phyloP scores from a whole-genome alignment of 2,329 filamentous ascomycete species.

The Septoria petroselini region DNA sequence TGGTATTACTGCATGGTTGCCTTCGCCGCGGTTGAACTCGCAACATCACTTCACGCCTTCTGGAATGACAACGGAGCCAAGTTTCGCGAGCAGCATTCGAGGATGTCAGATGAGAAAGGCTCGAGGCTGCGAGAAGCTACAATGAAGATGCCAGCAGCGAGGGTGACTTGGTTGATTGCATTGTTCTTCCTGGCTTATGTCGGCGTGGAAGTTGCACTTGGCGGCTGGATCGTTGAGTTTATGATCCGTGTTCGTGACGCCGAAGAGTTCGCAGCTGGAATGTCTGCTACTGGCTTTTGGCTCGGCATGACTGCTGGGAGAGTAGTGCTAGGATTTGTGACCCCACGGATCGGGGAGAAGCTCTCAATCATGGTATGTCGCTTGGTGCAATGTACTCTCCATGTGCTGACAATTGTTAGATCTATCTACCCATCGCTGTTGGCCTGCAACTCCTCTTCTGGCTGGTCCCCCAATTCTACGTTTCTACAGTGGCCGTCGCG shows the following conservation, averaged over 20 bases:
- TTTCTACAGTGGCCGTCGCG: slow-evolving; percentile 67
- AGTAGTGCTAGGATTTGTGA: slow-evolving; percentile 71
- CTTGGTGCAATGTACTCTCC: not conserved
- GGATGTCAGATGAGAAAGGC: slow-evolving; percentile 45
- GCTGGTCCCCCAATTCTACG: slow-evolving; percentile 73
- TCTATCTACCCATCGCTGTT: slow-evolving; percentile 64
- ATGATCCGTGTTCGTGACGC: slow-evolving; percentile 76
- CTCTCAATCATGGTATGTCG: slow-evolving; percentile 44
- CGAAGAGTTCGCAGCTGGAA: slow-evolving; percentile 66
- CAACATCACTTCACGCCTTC: slow-evolving; percentile 55
- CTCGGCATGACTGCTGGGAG: slow-evolving; percentile 74
- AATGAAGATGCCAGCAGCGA: slow-evolving; percentile 44
- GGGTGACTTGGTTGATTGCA: slow-evolving; percentile 70
- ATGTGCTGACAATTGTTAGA: slow-evolving; percentile 31
- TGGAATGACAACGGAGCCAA: slow-evolving; percentile 59
- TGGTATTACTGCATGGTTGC: slow-evolving; percentile 76
- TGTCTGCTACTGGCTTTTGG: slow-evolving; percentile 81
- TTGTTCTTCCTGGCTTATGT: slow-evolving; percentile 76
- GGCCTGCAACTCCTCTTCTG: slow-evolving; percentile 71
- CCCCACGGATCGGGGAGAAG: slow-evolving; percentile 70
- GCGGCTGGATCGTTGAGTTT: slow-evolving; percentile 81
- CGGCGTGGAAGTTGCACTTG: slow-evolving; percentile 71
- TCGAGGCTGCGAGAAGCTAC: slow-evolving; percentile 54
- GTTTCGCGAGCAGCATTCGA: slow-evolving; percentile 54
- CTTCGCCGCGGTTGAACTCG: slow-evolving; percentile 56